A percentile compares a stretch with the other conserved stretches of the same genome.
Conservation (phyloP, 106 monocot species). For the Dioscorea zingiberensis region DNA sequence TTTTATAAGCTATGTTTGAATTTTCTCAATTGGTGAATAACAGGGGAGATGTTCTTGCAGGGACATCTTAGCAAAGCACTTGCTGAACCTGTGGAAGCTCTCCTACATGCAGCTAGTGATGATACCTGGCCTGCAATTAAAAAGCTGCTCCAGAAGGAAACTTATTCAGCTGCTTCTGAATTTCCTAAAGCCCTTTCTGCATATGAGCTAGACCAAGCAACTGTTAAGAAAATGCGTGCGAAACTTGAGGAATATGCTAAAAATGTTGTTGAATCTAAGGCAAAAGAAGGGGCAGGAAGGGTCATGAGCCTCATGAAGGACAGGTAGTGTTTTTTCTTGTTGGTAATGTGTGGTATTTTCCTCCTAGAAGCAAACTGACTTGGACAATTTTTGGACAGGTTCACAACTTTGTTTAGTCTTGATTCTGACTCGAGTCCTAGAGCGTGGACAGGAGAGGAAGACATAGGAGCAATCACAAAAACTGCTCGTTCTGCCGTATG, state of each 20-base stretch:
- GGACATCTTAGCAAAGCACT: slow-evolving; percentile 56
- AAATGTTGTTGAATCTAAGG: slow-evolving; percentile 83
- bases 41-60: slow-evolving; percentile 42
- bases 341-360: not conserved
- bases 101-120: slow-evolving; percentile 73
- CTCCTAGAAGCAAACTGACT: not conserved
- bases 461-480: slow-evolving; percentile 88
- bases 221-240: slow-evolving; percentile 53
- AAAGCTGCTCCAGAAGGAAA: slow-evolving; percentile 74
- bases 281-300: slow-evolving; percentile 78
- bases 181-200: slow-evolving; percentile 48
- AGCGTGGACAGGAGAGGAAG: slow-evolving; percentile 91
- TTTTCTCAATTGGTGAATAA: too few species aligned
- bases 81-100: slow-evolving; percentile 77
- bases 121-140: slow-evolving; percentile 84
- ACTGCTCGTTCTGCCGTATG: slow-evolving; percentile 78
- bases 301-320: slow-evolving; percentile 93
- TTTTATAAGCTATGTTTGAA: too few species aligned
- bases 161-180: slow-evolving; percentile 43
- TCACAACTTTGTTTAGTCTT: slow-evolving; percentile 77
- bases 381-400: slow-evolving; percentile 33
- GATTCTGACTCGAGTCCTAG: slow-evolving; percentile 92
- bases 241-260: slow-evolving; percentile 59
- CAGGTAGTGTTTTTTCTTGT: slow-evolving; percentile 30
- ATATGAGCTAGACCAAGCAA: slow-evolving; percentile 69